phyloP scores from a whole-genome alignment of 225 moss, liverwort and hornwort species.

The Ulota crispa region DNA sequence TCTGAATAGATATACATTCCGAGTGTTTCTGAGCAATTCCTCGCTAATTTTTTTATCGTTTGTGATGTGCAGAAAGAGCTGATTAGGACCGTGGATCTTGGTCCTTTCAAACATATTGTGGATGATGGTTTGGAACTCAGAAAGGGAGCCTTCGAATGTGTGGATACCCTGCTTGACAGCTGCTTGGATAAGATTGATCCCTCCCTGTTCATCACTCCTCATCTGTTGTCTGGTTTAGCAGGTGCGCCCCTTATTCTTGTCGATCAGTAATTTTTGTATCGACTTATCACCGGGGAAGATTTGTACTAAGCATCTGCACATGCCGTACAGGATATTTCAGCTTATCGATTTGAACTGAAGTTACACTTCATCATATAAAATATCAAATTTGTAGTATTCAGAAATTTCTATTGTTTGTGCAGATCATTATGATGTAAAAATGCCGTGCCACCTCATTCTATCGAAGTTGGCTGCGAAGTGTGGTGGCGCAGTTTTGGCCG shows the following conservation, averaged over 20 bases:
- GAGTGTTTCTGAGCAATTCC: not conserved
- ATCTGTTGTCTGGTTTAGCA: slow-evolving; percentile 93
- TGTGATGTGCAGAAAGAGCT: slow-evolving; percentile 83
- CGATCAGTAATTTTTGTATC: slow-evolving; percentile 1
- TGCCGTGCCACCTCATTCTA: slow-evolving; percentile 96
- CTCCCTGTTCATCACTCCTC: slow-evolving; percentile 88
- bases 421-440: slow-evolving; percentile 99
- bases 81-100: slow-evolving; percentile 96
- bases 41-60: slow-evolving; percentile 3
- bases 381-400: not conserved
- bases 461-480: slow-evolving; percentile 95
- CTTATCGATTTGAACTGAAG: not conserved
- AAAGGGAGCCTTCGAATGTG: slow-evolving; percentile 98
- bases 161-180: slow-evolving; percentile 96
- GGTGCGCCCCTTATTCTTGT: slow-evolving; percentile 48
- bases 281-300: not conserved
- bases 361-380: not conserved
- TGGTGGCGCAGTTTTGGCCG: slow-evolving; percentile 90
- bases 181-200: slow-evolving; percentile 99
- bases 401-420: slow-evolving; percentile 30
- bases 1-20: not conserved
- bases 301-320: not conserved
- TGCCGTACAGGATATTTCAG: not conserved
- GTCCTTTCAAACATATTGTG: slow-evolving; percentile 98
- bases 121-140: slow-evolving; percentile 99